These are phyloP conservation scores for Dipteronia dyeriana DNA, from an alignment of 345 rosid genomes.

Conservation along the genomic window DNA sequence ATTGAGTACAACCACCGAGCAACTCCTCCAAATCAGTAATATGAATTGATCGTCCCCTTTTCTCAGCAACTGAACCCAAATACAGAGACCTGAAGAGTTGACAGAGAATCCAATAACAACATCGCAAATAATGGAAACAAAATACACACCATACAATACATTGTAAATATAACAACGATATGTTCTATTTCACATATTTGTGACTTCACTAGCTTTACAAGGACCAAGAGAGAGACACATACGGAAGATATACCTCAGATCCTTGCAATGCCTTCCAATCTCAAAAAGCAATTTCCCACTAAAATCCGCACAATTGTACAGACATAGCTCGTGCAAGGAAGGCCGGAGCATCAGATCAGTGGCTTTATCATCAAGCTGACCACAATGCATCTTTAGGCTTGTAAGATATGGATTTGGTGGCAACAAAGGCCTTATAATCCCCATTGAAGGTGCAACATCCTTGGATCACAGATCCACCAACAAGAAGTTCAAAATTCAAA, in stretches of 20 bases:
- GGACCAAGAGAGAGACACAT: neutral
- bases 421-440: slow-evolving; percentile 64
- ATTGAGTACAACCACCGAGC: slow-evolving; percentile 68
- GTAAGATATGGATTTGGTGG: slow-evolving; percentile 65
- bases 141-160: slow-evolving; percentile 4
- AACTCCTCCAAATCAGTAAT: slow-evolving; percentile 76
- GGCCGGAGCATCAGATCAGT: slow-evolving; percentile 54
- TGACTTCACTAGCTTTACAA: neutral
- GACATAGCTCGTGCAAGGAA: slow-evolving; percentile 64
- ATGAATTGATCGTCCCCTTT: slow-evolving; percentile 68
- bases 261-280: slow-evolving; percentile 69
- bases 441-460: slow-evolving; percentile 61
- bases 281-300: slow-evolving; percentile 75
- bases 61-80: slow-evolving; percentile 88
- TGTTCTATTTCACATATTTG: neutral
- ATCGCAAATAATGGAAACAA: neutral
- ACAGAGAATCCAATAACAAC: slow-evolving; percentile 24
- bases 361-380: slow-evolving; percentile 66
- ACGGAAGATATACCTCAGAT: slow-evolving; percentile 55
- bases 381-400: slow-evolving; percentile 82
- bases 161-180: neutral
- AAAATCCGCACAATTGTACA: slow-evolving; percentile 72
- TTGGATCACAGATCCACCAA: slow-evolving; percentile 18
- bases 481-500: neutral
- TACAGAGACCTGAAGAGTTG: slow-evolving; percentile 53